Conservation (phyloP, 345 rosid genomes). For the Hevea brasiliensis region DNA sequence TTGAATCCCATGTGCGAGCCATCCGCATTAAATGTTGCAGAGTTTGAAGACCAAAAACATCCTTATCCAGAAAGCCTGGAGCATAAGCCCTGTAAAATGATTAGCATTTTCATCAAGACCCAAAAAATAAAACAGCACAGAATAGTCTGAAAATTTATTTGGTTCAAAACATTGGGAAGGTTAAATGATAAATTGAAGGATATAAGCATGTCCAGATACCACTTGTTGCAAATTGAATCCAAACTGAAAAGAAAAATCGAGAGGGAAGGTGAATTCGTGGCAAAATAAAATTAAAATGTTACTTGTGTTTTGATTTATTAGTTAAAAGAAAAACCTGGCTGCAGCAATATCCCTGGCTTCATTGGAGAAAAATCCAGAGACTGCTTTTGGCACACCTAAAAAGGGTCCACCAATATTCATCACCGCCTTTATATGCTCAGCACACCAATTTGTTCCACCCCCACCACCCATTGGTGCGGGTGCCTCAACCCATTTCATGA, state of each 20-base stretch:
- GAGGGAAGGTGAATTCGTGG: not conserved
- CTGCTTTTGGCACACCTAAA: slow-evolving; percentile 68
- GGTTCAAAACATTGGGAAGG: not conserved
- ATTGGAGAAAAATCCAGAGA: slow-evolving; percentile 52
- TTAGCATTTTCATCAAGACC: slow-evolving; percentile 21
- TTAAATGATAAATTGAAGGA: not conserved
- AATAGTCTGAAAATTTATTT: slow-evolving; percentile 3
- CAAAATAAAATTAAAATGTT: not conserved
- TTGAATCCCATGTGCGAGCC: slow-evolving; percentile 72
- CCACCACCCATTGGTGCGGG: slow-evolving; percentile 76
- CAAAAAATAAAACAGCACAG: slow-evolving; percentile 1
- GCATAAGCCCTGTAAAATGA: slow-evolving; percentile 49
- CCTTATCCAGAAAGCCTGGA: slow-evolving; percentile 61
- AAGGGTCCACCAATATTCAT: slow-evolving; percentile 75
- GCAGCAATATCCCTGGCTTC: slow-evolving; percentile 66
- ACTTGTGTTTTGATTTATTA: no score
- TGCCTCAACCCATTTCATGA: slow-evolving; percentile 81
- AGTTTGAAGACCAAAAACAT: slow-evolving; percentile 56
- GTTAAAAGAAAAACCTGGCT: slow-evolving; percentile 63
- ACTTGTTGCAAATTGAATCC: not conserved
- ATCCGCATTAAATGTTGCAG: slow-evolving; percentile 63
- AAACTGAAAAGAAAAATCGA: not conserved
- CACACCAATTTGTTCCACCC: slow-evolving; percentile 72
- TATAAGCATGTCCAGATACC: not conserved
- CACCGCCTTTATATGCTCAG: slow-evolving; percentile 61